phyloP scores from a whole-genome alignment of 768 basidiomycete genomes.

The Sutorius australiensis region DNA sequence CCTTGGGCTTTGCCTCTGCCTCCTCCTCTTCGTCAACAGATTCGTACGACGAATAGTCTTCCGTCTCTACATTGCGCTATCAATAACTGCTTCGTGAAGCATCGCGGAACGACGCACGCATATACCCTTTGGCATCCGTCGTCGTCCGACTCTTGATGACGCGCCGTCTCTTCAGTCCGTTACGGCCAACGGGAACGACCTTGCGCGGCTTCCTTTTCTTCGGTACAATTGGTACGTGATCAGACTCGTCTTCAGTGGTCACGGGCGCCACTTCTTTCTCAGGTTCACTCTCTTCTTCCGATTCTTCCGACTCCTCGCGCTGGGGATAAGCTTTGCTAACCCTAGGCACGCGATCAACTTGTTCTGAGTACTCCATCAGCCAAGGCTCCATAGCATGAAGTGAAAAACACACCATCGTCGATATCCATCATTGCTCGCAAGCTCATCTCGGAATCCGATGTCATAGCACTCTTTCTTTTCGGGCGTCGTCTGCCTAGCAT shows the following conservation, averaged over 20 bases:
- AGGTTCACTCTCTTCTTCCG: conserved; percentile 27
- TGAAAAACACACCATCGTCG: conserved; percentile 56
- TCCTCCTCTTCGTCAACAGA: conserved; percentile 59
- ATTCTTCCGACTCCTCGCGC: conserved; percentile 26
- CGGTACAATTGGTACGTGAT: conserved; percentile 32
- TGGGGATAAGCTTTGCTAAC: conserved; percentile 10
- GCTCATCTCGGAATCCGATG: conserved; percentile 44
- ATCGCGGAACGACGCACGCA: conserved; percentile 43
- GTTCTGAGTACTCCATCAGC: conserved; percentile 16
- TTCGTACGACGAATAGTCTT: conserved; percentile 80
- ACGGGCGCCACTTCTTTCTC: conserved; percentile 30
- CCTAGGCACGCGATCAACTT: conserved; percentile 25
- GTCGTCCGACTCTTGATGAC: conserved; percentile 54
- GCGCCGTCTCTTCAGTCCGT: conserved; percentile 72
- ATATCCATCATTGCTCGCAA: conserved; percentile 71
- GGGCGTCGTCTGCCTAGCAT: conserved; percentile 23
- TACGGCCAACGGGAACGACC: conserved; percentile 67
- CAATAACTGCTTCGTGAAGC: not conserved
- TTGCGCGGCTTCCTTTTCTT: conserved; percentile 48
- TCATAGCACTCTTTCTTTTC: conserved; percentile 34
- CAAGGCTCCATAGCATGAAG: conserved; percentile 7
- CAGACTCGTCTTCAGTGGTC: conserved; percentile 28
- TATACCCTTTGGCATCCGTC: conserved; percentile 68
- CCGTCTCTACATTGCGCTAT: conserved; percentile 46
- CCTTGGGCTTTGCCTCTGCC: conserved; percentile 19